Conservation (phyloP, 129 eudicot genomes). For the Tagetes patula region DNA sequence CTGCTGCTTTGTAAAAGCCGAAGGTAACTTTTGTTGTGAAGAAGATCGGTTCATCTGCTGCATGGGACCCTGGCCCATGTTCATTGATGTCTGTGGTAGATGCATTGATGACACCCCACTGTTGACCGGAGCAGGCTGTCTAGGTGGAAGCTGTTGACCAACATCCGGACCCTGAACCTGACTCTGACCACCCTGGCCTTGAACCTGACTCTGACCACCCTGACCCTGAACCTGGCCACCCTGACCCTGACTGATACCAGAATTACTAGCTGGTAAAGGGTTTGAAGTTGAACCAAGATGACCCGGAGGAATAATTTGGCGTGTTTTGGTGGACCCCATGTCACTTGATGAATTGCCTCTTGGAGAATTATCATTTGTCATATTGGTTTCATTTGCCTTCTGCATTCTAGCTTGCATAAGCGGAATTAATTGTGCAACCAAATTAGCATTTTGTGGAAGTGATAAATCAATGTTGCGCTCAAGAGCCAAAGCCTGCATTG, state of each 20-base stretch:
- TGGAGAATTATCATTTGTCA: conserved; percentile 68
- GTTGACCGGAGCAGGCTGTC: conserved; percentile 46
- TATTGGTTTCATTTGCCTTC: conserved; percentile 53
- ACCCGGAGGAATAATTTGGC: conserved; percentile 50
- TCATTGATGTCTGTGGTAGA: conserved; percentile 52
- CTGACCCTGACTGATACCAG: conserved; percentile 32
- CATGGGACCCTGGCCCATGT: conserved; percentile 63
- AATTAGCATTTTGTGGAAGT: conserved; percentile 72
- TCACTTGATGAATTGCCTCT: conserved; percentile 75
- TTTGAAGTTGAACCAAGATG: conserved; percentile 43
- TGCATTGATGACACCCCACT: conserved; percentile 65
- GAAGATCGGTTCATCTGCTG: conserved; percentile 54
- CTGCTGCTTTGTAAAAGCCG: conserved; percentile 82
- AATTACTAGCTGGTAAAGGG: conserved; percentile 39
- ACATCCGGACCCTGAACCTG: conserved; percentile 23
- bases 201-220: conserved; percentile 33
- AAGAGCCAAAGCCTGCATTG: conserved; percentile 82
- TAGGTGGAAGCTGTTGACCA: conserved; percentile 61
- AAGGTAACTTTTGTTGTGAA: conserved; percentile 38
- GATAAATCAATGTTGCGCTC: conserved; percentile 89
- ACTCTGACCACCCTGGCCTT: conserved; percentile 25
- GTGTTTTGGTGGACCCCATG: conserved; percentile 56
- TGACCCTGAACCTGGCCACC: conserved; percentile 20
- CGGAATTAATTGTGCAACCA: conserved; percentile 75
- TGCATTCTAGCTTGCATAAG: conserved; percentile 84